These are phyloP conservation scores for Pichiaceae sp. DNA, from an alignment of 1,139 yeast species.

Conservation along the genomic window DNA sequence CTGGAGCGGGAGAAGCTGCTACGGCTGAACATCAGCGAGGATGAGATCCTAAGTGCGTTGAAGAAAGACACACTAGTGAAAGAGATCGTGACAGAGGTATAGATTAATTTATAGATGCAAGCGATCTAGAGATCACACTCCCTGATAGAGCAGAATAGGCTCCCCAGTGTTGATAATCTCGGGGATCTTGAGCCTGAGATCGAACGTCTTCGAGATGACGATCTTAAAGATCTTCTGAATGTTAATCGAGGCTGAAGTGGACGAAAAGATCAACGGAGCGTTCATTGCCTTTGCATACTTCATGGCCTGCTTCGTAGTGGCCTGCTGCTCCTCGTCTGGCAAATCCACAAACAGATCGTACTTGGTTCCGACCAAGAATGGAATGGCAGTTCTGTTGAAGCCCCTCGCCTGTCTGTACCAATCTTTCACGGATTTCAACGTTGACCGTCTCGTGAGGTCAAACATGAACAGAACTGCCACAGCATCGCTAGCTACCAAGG, in stretches of 20 bases:
- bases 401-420: slow-evolving; percentile 96
- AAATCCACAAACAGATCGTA: slow-evolving; percentile 81
- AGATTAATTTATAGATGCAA: background rate
- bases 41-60: slow-evolving; percentile 55
- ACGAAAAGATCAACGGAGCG: slow-evolving; percentile 83
- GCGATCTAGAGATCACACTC: slow-evolving; percentile 7
- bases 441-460: slow-evolving; percentile 81
- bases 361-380: slow-evolving; percentile 89
- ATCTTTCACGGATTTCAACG: slow-evolving; percentile 79
- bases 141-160: slow-evolving; percentile 70
- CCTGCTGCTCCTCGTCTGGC: slow-evolving; percentile 75
- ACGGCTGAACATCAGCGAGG: slow-evolving; percentile 61
- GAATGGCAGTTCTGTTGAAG: slow-evolving; percentile 85
- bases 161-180: slow-evolving; percentile 82
- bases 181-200: slow-evolving; percentile 72
- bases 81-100: slow-evolving; percentile 16
- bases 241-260: slow-evolving; percentile 88
- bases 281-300: slow-evolving; percentile 88
- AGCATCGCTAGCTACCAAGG: slow-evolving; percentile 88
- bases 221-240: slow-evolving; percentile 92
- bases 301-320: slow-evolving; percentile 77
- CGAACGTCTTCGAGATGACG: slow-evolving; percentile 87
- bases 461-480: slow-evolving; percentile 90
- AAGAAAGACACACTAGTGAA: slow-evolving; percentile 41
- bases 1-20: slow-evolving; percentile 63